Conservation (phyloP, 148 eudicot species). For the Silene uniflora region DNA sequence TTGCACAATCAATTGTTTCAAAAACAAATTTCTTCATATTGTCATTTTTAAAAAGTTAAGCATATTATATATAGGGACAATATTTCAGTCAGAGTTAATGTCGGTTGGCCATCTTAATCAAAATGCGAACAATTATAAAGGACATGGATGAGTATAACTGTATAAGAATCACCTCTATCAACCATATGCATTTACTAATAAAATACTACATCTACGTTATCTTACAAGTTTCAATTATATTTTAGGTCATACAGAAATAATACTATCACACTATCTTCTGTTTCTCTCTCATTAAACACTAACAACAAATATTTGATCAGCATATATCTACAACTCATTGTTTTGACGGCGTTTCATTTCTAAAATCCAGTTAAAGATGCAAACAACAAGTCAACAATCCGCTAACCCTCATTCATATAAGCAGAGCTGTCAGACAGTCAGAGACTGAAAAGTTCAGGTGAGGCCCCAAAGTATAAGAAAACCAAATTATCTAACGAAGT, state of each 20-base stretch:
- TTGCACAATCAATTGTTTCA: background rate
- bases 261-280: background rate
- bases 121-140: no score
- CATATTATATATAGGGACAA: no score
- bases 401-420: background rate
- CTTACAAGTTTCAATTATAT: background rate
- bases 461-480: background rate
- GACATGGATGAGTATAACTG: no score
- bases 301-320: background rate
- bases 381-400: background rate
- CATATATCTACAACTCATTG: background rate
- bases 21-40: background rate
- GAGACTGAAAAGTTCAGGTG: background rate
- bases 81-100: no score
- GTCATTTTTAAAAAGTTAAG: background rate
- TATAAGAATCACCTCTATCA: background rate
- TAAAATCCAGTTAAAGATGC: background rate
- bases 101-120: no score
- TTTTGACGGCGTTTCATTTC: background rate
- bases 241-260: background rate
- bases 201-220: background rate
- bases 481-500: background rate
- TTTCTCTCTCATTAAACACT: slow-evolving; percentile 1
- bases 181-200: background rate
- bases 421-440: background rate